Percentiles rank a stretch among this genome's conserved stretches.
Conservation (phyloP, 306 rosid species). For the Inga leiocalycina region DNA sequence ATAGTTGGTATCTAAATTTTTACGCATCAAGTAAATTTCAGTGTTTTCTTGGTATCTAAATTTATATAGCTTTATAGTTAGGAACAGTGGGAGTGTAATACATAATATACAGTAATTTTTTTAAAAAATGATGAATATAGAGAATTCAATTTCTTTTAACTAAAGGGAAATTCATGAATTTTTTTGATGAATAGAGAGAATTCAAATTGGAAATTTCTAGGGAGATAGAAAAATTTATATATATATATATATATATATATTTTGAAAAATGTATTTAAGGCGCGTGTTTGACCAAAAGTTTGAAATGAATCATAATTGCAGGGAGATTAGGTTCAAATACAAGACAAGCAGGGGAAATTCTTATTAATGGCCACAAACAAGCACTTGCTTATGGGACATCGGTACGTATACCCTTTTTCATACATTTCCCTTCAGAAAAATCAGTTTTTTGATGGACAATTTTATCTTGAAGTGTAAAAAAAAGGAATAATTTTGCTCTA, state of each 20-base stretch:
- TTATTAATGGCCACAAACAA: constrained; percentile 27
- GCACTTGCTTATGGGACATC: constrained; percentile 32
- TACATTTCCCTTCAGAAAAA: not conserved
- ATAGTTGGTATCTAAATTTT: too few relatives aligned
- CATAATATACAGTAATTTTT: not conserved
- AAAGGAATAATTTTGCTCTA: accelerated
- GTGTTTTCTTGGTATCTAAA: too few relatives aligned
- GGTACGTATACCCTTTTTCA: not conserved
- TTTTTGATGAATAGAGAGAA: not conserved
- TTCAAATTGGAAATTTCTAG: not conserved
- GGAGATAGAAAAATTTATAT: too few relatives aligned
- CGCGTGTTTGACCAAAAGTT: not conserved
- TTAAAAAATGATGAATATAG: not conserved
- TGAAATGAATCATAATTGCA: not conserved
- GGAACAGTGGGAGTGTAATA: not conserved
- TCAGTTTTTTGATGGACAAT: not conserved
- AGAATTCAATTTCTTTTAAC: too few relatives aligned
- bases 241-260: too few relatives aligned
- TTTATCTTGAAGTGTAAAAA: too few relatives aligned
- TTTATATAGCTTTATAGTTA: not conserved
- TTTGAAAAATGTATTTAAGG: too few relatives aligned
- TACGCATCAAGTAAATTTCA: not conserved
- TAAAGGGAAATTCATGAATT: too few relatives aligned
- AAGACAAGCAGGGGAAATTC: constrained; percentile 23
- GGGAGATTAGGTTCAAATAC: constrained; percentile 30